Evolutionary conservation across 2,329 filamentous ascomycete species (phyloP), one percentile per base, ranked within the genome.

Genomic region (Allantophomopsis cytisporea): DNA sequence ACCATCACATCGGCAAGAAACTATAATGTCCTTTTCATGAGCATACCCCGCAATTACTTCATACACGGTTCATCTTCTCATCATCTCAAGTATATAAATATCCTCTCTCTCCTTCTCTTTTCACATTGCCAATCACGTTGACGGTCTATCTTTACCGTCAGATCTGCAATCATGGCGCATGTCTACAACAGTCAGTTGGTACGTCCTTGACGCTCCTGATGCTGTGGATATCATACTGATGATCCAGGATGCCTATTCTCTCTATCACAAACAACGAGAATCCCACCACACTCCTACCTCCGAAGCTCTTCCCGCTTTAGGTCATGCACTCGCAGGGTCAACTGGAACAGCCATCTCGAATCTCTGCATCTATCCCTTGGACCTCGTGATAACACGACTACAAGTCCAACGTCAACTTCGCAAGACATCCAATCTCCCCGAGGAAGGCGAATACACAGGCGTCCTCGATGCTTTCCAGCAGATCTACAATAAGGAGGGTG

Each of bases 261-360:
- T 53, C 14, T 55, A 55, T 35, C 54, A 56, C 39, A 50, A 61
- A 43, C 47, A 53, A 12, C 58, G 61, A 35, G 61, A 66, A 31
- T 35, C 42, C 13, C 38, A 32, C 11, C 11, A 44, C 3, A 41
- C 46, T 12, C 50, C 52, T 7, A 42, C 44, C n/a, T 48, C 53
- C 20, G 42, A 55, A 36, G 51, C 49, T 32, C 70, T 91, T 4
- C 81, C 83, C 37, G 83, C 85, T 28, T 64, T 94, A 7, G 82
- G 84, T 35, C 86, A 94, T 63, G 87, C 84, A 39, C 59, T 84
- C 23, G 86, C 86, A 4, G 87, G 87, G 38, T 82, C 84, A 5
- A 64, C 78, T 0, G 86, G 85, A 30, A 82, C 84, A 1, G 81
- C 83, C 13, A 70, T 89, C 43, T 83, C 86, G 10, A 89, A 88